Evolutionary conservation across 1,139 yeast species (phyloP).

Genomic region (Geotrichum cucujoidarum): DNA sequence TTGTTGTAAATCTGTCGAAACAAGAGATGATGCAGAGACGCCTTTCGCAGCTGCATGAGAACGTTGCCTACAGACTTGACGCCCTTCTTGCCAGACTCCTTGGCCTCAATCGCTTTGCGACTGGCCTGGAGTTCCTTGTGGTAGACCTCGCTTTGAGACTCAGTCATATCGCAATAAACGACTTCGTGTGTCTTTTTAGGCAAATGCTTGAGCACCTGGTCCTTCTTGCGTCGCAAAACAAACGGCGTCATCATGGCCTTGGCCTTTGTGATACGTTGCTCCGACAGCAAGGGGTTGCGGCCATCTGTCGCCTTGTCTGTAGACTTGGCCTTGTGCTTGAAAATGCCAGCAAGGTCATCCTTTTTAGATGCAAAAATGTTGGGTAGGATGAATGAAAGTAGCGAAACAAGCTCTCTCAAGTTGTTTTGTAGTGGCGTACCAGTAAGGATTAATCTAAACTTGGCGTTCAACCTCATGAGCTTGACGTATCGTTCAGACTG

Average conservation of each 20-base stretch:
- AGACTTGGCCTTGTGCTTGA: conserved; percentile 78
- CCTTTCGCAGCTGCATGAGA: conserved; percentile 90
- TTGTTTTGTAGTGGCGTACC: conserved; percentile 98
- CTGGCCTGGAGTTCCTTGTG: conserved; percentile 51
- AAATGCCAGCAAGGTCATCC: conserved; percentile 75
- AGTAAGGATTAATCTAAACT: conserved; percentile 77
- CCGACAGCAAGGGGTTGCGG: conserved; percentile 72
- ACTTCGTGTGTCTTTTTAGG: conserved; percentile 69
- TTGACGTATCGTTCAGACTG: conserved; percentile 80
- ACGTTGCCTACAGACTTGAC: conserved; percentile 53
- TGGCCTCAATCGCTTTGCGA: conserved; percentile 46
- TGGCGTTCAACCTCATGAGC: conserved; percentile 75
- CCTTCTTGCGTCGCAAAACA: conserved; percentile 84
- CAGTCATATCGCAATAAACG: conserved; percentile 58
- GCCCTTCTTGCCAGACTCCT: conserved; percentile 36
- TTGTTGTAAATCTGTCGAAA: conserved; percentile 66
- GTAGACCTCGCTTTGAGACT: conserved; percentile 58
- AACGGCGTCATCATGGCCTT: conserved; percentile 98
- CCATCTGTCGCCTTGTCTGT: conserved; percentile 39
- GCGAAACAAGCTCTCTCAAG: conserved; percentile 79
- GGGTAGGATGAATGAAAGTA: conserved; percentile 87
- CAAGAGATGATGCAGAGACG: conserved; percentile 93
- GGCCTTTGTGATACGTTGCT: conserved; percentile 88
- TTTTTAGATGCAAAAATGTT: conserved; percentile 71
- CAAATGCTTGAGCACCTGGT: conserved; percentile 81